A percentile compares a stretch with the other conserved stretches of the same genome.
phyloP scores from a whole-genome alignment of 1,139 yeast species.

The Suhomyces bribrorum region DNA sequence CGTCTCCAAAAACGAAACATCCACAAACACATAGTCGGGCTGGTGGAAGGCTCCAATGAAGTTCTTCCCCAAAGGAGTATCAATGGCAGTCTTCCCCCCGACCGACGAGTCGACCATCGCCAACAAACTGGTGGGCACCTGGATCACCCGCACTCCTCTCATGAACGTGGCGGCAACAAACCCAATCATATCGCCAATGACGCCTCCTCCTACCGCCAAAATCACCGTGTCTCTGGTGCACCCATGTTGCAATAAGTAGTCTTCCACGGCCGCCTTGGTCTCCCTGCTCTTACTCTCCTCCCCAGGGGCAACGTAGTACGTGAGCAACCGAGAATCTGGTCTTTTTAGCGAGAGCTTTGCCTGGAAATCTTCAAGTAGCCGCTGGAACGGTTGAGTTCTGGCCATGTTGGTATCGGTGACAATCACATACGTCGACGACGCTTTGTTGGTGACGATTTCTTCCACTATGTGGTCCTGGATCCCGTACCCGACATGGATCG shows the following conservation, averaged over 20 bases:
- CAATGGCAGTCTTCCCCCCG: conserved; percentile 98
- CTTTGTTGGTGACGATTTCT: conserved; percentile 60
- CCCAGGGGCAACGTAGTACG: conserved; percentile 85
- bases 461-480: conserved; percentile 74
- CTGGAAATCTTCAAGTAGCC: conserved; percentile 38
- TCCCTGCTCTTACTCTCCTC: conserved; percentile 86
- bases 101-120: conserved; percentile 99
- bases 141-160: conserved; percentile 96
- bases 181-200: conserved; percentile 99
- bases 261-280: conserved; percentile 93
- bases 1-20: conserved; percentile 82
- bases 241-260: conserved; percentile 77
- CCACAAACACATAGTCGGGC: conserved; percentile 86
- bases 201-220: conserved; percentile 97
- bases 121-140: conserved; percentile 88
- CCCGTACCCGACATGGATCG: conserved; percentile 89
- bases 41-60: conserved; percentile 98
- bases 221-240: conserved; percentile 97
- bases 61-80: conserved; percentile 96
- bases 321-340: conserved; percentile 63
- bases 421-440: conserved; percentile 89
- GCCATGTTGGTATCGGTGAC: conserved; percentile 85
- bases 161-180: conserved; percentile 97
- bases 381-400: conserved; percentile 59
- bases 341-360: conserved; percentile 26